Evolutionary conservation across 2,329 filamentous ascomycete genomes (phyloP), one percentile per base, ranked within the genome.

Genomic region (Dothidotthia symphoricarpi): DNA sequence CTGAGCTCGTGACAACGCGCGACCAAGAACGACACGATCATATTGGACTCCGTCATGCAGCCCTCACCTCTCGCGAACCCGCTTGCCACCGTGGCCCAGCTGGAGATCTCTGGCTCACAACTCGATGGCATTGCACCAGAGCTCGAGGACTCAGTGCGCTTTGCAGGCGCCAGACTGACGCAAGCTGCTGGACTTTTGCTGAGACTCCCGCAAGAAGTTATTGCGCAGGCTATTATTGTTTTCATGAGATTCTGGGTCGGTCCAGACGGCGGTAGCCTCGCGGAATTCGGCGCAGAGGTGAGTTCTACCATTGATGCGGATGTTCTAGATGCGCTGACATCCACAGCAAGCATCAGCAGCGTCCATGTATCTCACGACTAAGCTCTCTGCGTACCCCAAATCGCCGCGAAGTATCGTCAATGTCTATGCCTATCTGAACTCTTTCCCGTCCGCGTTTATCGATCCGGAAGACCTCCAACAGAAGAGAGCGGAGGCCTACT

Each of bases 141-240:
- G 48, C 72, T 91, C 11, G 85, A 87, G 63, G 82, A 86, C 59
- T 77, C 79, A 46, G 74, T 90, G 47, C 83, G 85, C 54, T 85
- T 83, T 63, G 76, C 83, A 36, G 83, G 84, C 24, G 82, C 86
- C 61, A 78, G 79, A 52, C 77, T 91, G 28, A 87, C 85, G 3
- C 87, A 93, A 67, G 81, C 84, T 15, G 85, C 86, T 9, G 87
- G 87, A 19, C 76, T 94, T 34, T 78, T 97, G 13, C 76, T 98
- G 3, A 81, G 87, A 31, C 75, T 97, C 26, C 86, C 88, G 6
- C 89, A 95, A 63, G 87, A 89, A 52, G 81, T 88, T 26, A 87
- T 93, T 26, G 86, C 89, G 4, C 86, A 89, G 58, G 88, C 90
- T 3, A 87, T 90, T 59, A 81, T 96, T 27, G 69, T 93, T 0